These are phyloP conservation scores for Pseudopithomyces maydicus DNA, from an alignment of 2,329 filamentous ascomycete genomes.

Conservation along the genomic window DNA sequence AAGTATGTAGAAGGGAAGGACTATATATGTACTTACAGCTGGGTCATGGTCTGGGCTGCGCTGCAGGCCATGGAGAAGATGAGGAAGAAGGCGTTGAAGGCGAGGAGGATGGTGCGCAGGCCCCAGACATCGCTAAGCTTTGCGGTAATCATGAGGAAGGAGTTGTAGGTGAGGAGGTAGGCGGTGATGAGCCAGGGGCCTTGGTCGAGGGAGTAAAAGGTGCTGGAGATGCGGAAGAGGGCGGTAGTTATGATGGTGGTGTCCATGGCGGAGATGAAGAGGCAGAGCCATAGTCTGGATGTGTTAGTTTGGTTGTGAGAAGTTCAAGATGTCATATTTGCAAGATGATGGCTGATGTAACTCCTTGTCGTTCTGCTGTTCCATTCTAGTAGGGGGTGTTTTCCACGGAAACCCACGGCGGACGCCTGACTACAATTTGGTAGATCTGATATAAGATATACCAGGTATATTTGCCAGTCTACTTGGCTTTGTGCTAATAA, in stretches of 20 bases:
- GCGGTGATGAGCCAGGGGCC: conserved; percentile 39
- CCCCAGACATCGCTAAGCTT: conserved; percentile 41
- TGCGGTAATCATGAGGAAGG: conserved; percentile 41
- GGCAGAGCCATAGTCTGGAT: conserved; percentile 34
- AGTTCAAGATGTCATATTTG: too few species aligned
- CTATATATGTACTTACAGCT: conserved; percentile 23
- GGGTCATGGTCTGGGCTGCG: conserved; percentile 34
- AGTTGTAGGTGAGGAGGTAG: conserved; percentile 40
- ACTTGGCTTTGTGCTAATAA: not conserved
- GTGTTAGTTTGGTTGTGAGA: conserved; percentile 2
- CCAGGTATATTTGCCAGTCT: too few species aligned
- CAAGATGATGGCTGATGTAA: not conserved
- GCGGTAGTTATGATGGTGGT: conserved; percentile 40
- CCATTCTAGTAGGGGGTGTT: too few species aligned
- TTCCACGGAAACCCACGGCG: too few species aligned
- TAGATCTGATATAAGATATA: too few species aligned
- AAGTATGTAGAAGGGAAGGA: not conserved
- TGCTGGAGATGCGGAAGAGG: conserved; percentile 36
- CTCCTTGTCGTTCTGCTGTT: not conserved
- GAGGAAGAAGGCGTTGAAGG: conserved; percentile 31
- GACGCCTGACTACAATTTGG: too few species aligned
- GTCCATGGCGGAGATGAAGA: conserved; percentile 41
- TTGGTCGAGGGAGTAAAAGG: conserved; percentile 32
- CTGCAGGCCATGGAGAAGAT: conserved; percentile 40
- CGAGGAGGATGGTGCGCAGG: conserved; percentile 26